Evolutionary conservation across 768 basidiomycete species (phyloP).

Genomic region (Mycena alexandri): DNA sequence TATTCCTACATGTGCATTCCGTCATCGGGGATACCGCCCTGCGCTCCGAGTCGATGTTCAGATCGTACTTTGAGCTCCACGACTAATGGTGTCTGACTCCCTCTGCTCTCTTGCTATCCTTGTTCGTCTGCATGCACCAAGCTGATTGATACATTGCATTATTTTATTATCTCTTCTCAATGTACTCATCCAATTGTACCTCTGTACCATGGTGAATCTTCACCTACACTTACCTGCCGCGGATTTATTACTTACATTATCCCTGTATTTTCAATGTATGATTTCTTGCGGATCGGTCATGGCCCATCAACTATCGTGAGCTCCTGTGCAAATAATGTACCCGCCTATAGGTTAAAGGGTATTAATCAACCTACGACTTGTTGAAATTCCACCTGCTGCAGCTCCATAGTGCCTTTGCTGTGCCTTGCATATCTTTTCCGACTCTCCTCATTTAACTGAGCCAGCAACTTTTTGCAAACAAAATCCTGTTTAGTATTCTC

Average conservation of each 20-base stretch:
- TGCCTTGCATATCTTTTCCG: no score
- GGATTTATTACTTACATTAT: constrained; percentile 25
- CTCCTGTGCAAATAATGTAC: no score
- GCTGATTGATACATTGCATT: constrained; percentile 28
- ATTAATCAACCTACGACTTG: no score
- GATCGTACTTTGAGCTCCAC: constrained; percentile 84
- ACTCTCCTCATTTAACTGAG: no score
- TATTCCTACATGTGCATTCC: constrained; percentile 93
- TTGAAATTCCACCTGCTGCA: no score
- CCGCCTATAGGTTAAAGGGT: no score
- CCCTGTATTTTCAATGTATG: constrained; percentile 22
- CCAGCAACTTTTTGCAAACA: no score
- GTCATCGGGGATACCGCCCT: constrained; percentile 83
- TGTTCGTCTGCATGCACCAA: constrained; percentile 23
- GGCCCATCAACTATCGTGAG: no score
- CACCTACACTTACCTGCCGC: neutral
- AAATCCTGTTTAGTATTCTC: no score
- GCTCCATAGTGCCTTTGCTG: no score
- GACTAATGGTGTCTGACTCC: constrained; percentile 48
- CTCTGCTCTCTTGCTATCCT: constrained; percentile 25
- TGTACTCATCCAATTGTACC: constrained; percentile 29
- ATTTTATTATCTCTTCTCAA: constrained; percentile 34
- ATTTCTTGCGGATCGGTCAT: constrained; percentile 3
- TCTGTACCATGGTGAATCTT: neutral
- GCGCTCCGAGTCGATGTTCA: constrained; percentile 90